These are phyloP conservation scores for Fusarium annulatum DNA, from an alignment of 2,329 filamentous ascomycete species.

Conservation along the genomic window DNA sequence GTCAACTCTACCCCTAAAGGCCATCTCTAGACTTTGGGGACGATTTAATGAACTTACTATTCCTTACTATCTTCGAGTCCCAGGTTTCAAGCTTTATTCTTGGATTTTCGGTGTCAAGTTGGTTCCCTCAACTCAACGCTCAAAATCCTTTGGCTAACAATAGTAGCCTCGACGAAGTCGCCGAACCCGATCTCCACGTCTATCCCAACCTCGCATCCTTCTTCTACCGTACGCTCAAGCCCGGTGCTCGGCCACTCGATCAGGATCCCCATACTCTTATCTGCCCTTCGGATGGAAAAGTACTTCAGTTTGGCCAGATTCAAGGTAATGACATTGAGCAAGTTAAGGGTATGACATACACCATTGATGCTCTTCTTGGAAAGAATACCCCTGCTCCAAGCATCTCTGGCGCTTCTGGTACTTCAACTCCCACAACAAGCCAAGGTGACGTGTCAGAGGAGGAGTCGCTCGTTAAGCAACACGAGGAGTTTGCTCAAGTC, in stretches of 20 bases:
- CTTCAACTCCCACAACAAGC: slow-evolving; percentile 41
- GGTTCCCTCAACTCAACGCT: slow-evolving; percentile 32
- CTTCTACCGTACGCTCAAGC: slow-evolving; percentile 95
- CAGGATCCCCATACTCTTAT: slow-evolving; percentile 82
- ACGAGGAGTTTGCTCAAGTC: slow-evolving; percentile 92
- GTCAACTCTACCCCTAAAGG: slow-evolving; percentile 92
- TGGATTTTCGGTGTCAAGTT: slow-evolving; percentile 90
- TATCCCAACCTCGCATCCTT: slow-evolving; percentile 96
- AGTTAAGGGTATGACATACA: slow-evolving; percentile 99
- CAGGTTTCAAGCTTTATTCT: slow-evolving; percentile 91
- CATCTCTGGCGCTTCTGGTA: slow-evolving; percentile 56
- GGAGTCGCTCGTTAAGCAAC: slow-evolving; percentile 77
- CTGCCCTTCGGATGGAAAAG: slow-evolving; percentile 88
- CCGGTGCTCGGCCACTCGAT: slow-evolving; percentile 86
- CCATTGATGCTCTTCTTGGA: slow-evolving; percentile 89
- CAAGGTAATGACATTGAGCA: slow-evolving; percentile 96
- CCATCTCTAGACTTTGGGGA: slow-evolving; percentile 89
- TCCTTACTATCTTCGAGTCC: slow-evolving; percentile 86
- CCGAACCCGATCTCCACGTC: slow-evolving; percentile 85
- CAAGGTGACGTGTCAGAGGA: slow-evolving; percentile 54
- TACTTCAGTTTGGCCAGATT: slow-evolving; percentile 92
- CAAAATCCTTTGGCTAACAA: slow-evolving; percentile 37
- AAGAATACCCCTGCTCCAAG: slow-evolving; percentile 68
- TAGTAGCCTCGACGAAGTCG: slow-evolving; percentile 81
- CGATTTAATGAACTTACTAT: slow-evolving; percentile 90